Base-by-base conservation (phyloP, 768 basidiomycete species). In the Boletus fagicola region DNA sequence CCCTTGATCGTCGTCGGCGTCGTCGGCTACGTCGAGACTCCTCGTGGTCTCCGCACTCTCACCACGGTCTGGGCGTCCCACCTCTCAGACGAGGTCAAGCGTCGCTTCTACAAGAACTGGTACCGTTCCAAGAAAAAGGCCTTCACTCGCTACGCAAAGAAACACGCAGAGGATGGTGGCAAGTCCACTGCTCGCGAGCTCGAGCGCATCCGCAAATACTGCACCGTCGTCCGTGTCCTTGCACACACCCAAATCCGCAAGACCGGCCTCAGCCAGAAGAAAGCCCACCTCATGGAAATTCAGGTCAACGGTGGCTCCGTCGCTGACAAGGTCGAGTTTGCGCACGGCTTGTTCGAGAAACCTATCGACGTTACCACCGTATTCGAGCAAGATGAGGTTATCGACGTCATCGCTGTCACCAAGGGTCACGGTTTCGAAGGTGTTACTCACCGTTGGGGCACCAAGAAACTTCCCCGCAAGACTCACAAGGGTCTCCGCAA, bases 61-160 rank as follows among this genome's bases (percentile, higher is more conserved):
- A 98, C 97, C 72, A 99, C 97, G 59, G 95, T 97, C 75, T 93
- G 91, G 97, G 95, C 97, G 47, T 90, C 92, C 66, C 97, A 99
- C 76, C 85, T 99, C 43, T 95, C 93, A 39, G 97, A 98, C 75
- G 95, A 98, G 75, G 74, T 98, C 75, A 99, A 96, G 80, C 92
- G 97, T 71, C 87, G 97, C 67, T 98, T 99, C 88, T 98, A 98
- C 90, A 95, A 94, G 84, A 97, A 96, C 85, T 98, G 96, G 95
- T 98, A 98, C 83, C 88, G 92, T 67, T 96, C 94, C 49, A 99
- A 99, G 91, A 98, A 98, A 86, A 99, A 99, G 88, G 97, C 97
- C 40, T 99, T 98, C 86, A 99, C 97, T 71, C 93, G 94, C 74
- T 99, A 99, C 77, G 95, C 97, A 75, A 97, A 97, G 87, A 98